Conservation (phyloP, 2,329 filamentous ascomycete species). For the Fragosphaeria purpurea region DNA sequence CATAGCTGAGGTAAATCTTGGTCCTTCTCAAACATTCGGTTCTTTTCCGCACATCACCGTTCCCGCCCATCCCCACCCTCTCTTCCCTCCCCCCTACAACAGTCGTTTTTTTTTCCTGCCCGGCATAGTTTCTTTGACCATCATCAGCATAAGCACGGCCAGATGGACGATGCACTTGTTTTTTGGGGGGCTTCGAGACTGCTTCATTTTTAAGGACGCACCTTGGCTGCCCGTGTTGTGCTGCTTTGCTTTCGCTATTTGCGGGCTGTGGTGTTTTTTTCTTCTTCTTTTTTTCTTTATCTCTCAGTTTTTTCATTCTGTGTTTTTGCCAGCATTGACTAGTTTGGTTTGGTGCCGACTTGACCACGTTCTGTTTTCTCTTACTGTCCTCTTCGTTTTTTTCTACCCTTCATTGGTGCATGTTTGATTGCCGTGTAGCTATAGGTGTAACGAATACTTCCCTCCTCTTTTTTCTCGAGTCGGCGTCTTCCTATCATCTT, state of each 20-base stretch:
- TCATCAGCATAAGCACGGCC: too few relatives aligned
- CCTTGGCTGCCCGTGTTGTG: conserved; percentile 1
- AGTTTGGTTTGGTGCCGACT: background rate
- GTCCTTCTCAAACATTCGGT: background rate
- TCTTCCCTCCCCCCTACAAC: too few relatives aligned
- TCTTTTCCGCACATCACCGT: background rate
- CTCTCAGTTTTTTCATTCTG: background rate
- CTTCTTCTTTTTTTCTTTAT: background rate
- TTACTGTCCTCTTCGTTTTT: background rate
- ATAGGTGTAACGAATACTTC: too few relatives aligned
- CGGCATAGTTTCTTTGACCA: background rate
- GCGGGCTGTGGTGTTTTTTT: conserved; percentile 1
- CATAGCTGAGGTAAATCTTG: conserved; percentile 2
- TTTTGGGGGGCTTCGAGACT: background rate
- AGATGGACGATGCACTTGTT: too few relatives aligned
- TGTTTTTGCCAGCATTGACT: background rate
- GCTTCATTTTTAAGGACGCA: conserved; percentile 1
- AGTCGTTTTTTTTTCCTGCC: background rate
- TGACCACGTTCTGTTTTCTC: background rate
- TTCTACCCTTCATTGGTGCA: background rate
- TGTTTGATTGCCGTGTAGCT: too few relatives aligned
- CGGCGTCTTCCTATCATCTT: too few relatives aligned
- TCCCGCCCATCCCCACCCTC: conserved; percentile 1
- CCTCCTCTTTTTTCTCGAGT: too few relatives aligned
- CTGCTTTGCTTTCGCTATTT: conserved; percentile 2